Evolutionary conservation across 2,329 filamentous ascomycete species (phyloP).

Genomic region (Nannizzia gypsea): DNA sequence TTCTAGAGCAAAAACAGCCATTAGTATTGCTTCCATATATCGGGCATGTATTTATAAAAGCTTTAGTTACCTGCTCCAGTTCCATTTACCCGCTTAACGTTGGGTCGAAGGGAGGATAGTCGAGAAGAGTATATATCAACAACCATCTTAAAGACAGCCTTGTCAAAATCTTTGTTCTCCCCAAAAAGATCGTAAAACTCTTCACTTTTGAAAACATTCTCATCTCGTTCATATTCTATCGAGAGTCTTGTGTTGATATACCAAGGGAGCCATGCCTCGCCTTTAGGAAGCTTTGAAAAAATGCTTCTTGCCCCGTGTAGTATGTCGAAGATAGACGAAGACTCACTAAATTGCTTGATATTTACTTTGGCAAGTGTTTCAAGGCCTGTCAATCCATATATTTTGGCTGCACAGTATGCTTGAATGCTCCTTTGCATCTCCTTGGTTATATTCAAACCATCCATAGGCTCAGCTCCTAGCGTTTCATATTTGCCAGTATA

Average conservation of each 20-base stretch:
- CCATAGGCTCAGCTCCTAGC: background rate
- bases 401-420: conserved; percentile 1
- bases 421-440: conserved; percentile 7
- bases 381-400: background rate
- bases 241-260: conserved; percentile 14
- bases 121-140: conserved; percentile 2
- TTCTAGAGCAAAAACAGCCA: background rate
- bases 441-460: background rate
- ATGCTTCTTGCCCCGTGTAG: conserved; percentile 8
- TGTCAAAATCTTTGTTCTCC: background rate
- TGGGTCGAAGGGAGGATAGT: background rate
- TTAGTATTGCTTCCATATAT: background rate
- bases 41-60: background rate
- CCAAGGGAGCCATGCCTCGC: conserved; percentile 16
- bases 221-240: background rate
- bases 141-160: conserved; percentile 1
- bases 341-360: background rate
- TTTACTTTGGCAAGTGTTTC: background rate
- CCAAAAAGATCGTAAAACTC: conserved; percentile 16
- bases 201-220: conserved; percentile 11
- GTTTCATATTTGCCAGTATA: conserved; percentile 10
- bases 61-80: background rate
- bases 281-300: conserved; percentile 12
- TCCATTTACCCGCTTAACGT: background rate
- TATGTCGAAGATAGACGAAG: background rate